Base-by-base conservation (phyloP, 2,329 filamentous ascomycete genomes). In the Penicillium thymicola region DNA sequence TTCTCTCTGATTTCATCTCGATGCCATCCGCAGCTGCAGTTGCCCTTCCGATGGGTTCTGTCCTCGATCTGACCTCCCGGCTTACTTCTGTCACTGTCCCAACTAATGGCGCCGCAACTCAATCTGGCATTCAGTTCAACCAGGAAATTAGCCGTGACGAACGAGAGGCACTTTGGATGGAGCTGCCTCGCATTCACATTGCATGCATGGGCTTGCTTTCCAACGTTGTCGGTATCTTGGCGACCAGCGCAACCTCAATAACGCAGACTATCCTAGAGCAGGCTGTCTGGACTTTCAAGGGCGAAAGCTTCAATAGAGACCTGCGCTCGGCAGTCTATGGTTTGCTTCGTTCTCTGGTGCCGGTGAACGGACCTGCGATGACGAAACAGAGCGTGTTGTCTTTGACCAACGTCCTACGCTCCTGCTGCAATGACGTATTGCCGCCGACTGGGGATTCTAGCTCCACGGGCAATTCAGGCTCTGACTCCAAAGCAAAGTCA, bases 91-190 rank as follows among this genome's bases (percentile, higher is more conserved):
- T 95, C 43, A 71, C 82, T 70, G 61, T 84, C 72, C 72, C 83
- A 63, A 54, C 79, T 65, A 63, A 74, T 47, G 62, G 79, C 67
- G 69, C 49, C 21, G 28, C 76, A 71, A 58, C 57, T 9, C 79
- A 79, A 57, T 73, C 72, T 21, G 76, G 76, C 63, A 77, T 85
- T n/a, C 83, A 87, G 58, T 79, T 86, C 57, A 92, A 92, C 64
- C 80, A 86, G 8, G 87, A 90, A 60, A 84, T 94, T 60, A 82
- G 86, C 32, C 84, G 88, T 59, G 89, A 95, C 48, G 93, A 97
- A 73, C 87, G 88, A 59, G 90, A 96, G 51, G 84, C 87, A 43
- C 80, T 97, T 4, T 92, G 89, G 84, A 77, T 82, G 45, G 79
- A 84, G 18, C 79, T 97, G 11, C 89, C 92, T 5, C 79, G 82